A percentile compares a stretch with the other conserved stretches of the same genome.
phyloP scores from a whole-genome alignment of 1,139 yeast genomes.

The Geotrichum histeridarum region DNA sequence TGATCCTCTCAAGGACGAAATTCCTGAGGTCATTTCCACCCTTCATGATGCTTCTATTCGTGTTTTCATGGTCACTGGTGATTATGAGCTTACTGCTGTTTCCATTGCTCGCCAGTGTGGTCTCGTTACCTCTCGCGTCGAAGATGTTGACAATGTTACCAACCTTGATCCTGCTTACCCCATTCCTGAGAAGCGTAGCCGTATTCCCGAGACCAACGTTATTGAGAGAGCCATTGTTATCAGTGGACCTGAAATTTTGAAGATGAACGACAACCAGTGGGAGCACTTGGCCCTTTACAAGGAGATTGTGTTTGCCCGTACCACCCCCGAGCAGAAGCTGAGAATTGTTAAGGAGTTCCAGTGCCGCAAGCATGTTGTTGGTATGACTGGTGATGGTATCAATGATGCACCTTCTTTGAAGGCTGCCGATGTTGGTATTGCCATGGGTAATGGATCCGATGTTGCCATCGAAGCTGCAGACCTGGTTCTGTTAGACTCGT shows the following conservation, averaged over 20 bases:
- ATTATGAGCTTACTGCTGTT: conserved; percentile 47
- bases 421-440: conserved; percentile 48
- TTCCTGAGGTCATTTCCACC: conserved; percentile 38
- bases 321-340: conserved; percentile 49
- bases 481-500: conserved; percentile 39
- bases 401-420: conserved; percentile 48
- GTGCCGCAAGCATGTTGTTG: conserved; percentile 41
- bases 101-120: conserved; percentile 46
- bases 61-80: conserved; percentile 51
- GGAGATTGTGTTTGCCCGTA: conserved; percentile 47
- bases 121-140: conserved; percentile 33
- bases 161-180: background rate
- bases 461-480: conserved; percentile 53
- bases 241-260: conserved; percentile 40
- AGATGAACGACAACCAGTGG: conserved; percentile 43
- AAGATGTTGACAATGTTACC: conserved; percentile 27
- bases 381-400: conserved; percentile 50
- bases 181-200: background rate
- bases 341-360: conserved; percentile 47
- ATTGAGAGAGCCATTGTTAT: conserved; percentile 31
- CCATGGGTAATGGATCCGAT: conserved; percentile 47
- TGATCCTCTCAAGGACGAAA: conserved; percentile 47
- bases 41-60: conserved; percentile 45
- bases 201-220: background rate
- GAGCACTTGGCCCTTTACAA: conserved; percentile 36